Conservation (phyloP, 371 early-diverging fungal genomes). For the Circinella minor region DNA sequence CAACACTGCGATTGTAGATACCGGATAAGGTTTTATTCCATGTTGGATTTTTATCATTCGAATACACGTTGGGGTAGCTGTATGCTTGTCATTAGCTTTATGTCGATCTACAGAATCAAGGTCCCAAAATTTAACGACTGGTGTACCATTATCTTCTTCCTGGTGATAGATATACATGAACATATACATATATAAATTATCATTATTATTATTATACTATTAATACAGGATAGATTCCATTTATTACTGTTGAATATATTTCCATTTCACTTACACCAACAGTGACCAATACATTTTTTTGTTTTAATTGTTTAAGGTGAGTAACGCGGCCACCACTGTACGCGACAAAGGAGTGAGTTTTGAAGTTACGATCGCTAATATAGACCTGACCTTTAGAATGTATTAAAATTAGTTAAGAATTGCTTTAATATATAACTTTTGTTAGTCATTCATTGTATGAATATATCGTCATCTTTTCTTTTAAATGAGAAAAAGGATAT, state of each 20-base stretch:
- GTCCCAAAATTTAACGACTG: conserved; percentile 83
- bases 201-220: too few relatives aligned
- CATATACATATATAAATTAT: too few relatives aligned
- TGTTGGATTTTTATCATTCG: conserved; percentile 79
- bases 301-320: conserved; percentile 79
- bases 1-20: conserved; percentile 84
- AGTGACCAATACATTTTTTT: conserved; percentile 72
- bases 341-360: conserved; percentile 74
- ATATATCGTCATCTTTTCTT: background rate
- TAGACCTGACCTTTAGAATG: conserved; percentile 64
- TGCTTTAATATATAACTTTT: background rate
- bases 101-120: conserved; percentile 61
- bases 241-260: too few relatives aligned
- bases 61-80: conserved; percentile 62
- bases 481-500: conserved; percentile 46
- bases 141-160: conserved; percentile 59
- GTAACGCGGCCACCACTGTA: conserved; percentile 75
- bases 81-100: conserved; percentile 30
- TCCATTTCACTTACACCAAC: conserved; percentile 64
- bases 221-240: too few relatives aligned
- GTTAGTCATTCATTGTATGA: too few relatives aligned
- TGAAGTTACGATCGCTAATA: conserved; percentile 71
- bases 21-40: conserved; percentile 74
- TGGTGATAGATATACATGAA: conserved; percentile 9
- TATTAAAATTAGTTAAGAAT: conserved; percentile 44